phyloP scores from a whole-genome alignment of 169 alveolate genomes.

The Cryptosporidium felis region DNA sequence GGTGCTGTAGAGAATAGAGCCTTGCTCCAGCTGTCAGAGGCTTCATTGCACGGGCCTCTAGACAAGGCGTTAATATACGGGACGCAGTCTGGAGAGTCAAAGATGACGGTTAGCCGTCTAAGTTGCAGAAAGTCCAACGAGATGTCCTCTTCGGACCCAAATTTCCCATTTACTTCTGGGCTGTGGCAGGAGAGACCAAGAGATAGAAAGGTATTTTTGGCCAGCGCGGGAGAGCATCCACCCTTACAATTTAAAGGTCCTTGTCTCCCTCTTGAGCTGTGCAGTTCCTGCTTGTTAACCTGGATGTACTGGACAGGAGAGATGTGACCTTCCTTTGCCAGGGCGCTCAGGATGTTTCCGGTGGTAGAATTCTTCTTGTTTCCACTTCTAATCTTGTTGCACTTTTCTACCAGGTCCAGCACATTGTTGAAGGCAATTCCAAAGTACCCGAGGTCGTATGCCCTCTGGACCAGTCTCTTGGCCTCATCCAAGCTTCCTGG shows the following conservation, averaged over 20 bases:
- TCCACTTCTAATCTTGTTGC: neutral
- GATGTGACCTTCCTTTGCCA: slow-evolving; percentile 57
- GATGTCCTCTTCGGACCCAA: slow-evolving; percentile 19
- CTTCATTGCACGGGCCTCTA: slow-evolving; percentile 50
- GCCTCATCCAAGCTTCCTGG: slow-evolving; percentile 2
- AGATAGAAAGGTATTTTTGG: slow-evolving; percentile 51
- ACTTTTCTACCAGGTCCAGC: slow-evolving; percentile 31
- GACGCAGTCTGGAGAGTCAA: slow-evolving; percentile 31
- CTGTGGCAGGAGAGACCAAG: slow-evolving; percentile 56
- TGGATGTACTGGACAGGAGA: slow-evolving; percentile 49
- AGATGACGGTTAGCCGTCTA: slow-evolving; percentile 40
- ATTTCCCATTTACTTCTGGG: neutral
- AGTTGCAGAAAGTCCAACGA: slow-evolving; percentile 57
- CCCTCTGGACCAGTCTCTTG: slow-evolving; percentile 6
- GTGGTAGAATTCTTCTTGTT: neutral
- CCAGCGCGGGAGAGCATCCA: neutral
- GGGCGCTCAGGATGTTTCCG: neutral
- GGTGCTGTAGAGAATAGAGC: slow-evolving; percentile 39
- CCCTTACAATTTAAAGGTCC: neutral
- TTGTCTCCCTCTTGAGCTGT: neutral
- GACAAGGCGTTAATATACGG: slow-evolving; percentile 60
- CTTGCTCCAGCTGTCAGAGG: slow-evolving; percentile 70
- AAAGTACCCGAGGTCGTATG: slow-evolving; percentile 38
- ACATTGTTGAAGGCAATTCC: slow-evolving; percentile 61
- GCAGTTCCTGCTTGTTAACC: neutral